A percentile compares a stretch with the other conserved stretches of the same genome.
Evolutionary conservation across 371 early-diverging fungal species (phyloP).

Genomic region (Rhizopus arrhizus): DNA sequence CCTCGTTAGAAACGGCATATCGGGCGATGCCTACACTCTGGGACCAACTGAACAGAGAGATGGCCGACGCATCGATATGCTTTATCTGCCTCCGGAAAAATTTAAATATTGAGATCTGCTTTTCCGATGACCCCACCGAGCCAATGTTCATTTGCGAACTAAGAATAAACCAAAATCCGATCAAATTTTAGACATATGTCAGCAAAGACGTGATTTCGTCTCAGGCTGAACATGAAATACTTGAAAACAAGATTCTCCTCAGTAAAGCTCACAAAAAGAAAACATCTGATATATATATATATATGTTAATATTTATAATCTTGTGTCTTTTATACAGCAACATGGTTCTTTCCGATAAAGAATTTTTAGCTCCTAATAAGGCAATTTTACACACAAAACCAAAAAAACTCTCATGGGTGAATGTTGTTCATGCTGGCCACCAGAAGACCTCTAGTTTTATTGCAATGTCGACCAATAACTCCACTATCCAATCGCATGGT

Average conservation of each 20-base stretch:
- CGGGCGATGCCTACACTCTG: slow-evolving; percentile 5
- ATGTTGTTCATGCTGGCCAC: too few species aligned
- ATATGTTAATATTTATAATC: too few species aligned
- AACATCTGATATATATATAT: too few species aligned
- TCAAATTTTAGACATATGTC: slow-evolving; percentile 9
- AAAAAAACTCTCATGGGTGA: too few species aligned
- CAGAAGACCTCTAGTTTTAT: too few species aligned
- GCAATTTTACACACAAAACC: too few species aligned
- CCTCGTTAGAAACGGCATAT: slow-evolving; percentile 2
- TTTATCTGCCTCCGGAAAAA: not conserved
- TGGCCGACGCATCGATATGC: slow-evolving; percentile 6
- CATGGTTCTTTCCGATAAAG: too few species aligned
- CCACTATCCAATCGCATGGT: too few species aligned
- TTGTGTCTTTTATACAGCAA: slow-evolving; percentile 4
- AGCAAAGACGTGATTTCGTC: slow-evolving; percentile 7
- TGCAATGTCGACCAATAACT: too few species aligned
- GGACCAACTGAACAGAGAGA: slow-evolving; percentile 8
- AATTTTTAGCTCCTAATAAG: too few species aligned
- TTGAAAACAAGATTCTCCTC: too few species aligned
- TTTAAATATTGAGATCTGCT: slow-evolving; percentile 10
- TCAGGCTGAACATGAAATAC: not conserved
- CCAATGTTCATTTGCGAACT: slow-evolving; percentile 8
- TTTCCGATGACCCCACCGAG: slow-evolving; percentile 9
- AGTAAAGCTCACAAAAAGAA: too few species aligned
- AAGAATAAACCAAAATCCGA: slow-evolving; percentile 10